Evolutionary conservation across 495 filamentous ascomycete species (phyloP), one percentile per base, ranked within the genome.

Genomic region (Talaromyces liani): DNA sequence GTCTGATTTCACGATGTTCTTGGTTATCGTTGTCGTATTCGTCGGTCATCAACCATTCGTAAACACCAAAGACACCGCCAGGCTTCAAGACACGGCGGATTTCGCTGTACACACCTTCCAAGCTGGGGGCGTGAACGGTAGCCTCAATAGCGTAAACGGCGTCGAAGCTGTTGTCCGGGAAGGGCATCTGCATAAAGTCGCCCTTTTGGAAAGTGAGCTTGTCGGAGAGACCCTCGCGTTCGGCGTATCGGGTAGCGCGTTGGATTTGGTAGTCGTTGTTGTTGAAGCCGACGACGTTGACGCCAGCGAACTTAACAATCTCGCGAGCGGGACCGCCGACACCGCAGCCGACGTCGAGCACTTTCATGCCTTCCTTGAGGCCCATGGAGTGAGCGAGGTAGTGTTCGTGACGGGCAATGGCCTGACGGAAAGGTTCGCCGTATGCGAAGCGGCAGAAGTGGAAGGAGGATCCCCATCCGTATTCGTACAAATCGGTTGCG

Each of bases 231-330:
- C 90, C 90, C 72, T 96, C 91, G 69, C 88, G 87, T 59, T 83
- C 75, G 16, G 92, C 91, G 73, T 98, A 97, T 51, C 82, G 83
- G 24, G 88, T 93, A 6, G 94, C 95, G 58, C 94, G 90, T 76
- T 97, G 85, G 72, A 98, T 98, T 79, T 98, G 94, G 83, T 98
- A 98, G 80, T 97, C 93, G 80, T 98, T 98, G 87, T 98, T 98
- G 87, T 98, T 98, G 72, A 98, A 77, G 45, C 94, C 94, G 25
- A 91, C 88, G 64, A 97, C 85, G 69, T 97, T 92, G 70, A 84
- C 88, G 66, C 89, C 93, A 51, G 92, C 87, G 81, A 98, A 98
- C 75, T 96, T 93, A 73, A 89, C 89, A 67, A 98, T 98, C 79
- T 98, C 94, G 63, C 94, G 85, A 24, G 95, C 94, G n/a, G 94